Base-by-base conservation (phyloP, 768 basidiomycete genomes). In the Calocera cornea region DNA sequence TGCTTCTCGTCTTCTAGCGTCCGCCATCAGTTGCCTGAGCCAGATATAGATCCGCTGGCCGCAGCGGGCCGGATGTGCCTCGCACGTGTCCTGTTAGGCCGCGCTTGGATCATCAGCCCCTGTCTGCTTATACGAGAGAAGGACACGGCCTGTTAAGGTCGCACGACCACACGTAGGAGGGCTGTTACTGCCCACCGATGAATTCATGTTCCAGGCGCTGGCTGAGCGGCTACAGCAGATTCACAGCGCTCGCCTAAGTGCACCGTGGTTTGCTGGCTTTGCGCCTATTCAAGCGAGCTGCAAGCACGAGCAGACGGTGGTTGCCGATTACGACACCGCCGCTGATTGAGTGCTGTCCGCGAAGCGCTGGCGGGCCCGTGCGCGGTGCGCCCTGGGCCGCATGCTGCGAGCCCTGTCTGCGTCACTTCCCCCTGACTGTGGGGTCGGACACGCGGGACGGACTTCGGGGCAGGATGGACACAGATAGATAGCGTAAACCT, bases 1-100 rank as follows among this genome's bases (percentile, higher is more conserved):
- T 27, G 54, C 27, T 60, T 60, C 54, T 14, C 14, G 31, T 60
- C 54, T 60, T 60, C 54, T 60, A 33, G 54, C 27, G 44, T 47
- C 44, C 7, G 54, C 27, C 5, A 33, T 33, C 22, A 16, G 5
- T 29, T 60, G 54, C 27, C 7, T 60, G 3, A 7, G 24, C 19
- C 31, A 60, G 54, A 60, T 60, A 27, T 60, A 60, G 54, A 60
- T 60, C 54, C 54, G 54, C 54, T 60, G 24, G n/a, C 31, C 54
- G 54, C 14, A 5, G 54, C 24, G 14, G 27, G 54, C 24, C 54
- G 14, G 54, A 3, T 47, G 19, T 3, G 24, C 24, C 19, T 17
- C 24, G 24, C 44, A 47, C 44, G 24, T 47, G 16, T 19, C 19
- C 44, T 24, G 44, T 47, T 3, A 47, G 19, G 24, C 3, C 19